phyloP scores from a whole-genome alignment of 2,329 filamentous ascomycete genomes.

The Dactylella cylindrospora region DNA sequence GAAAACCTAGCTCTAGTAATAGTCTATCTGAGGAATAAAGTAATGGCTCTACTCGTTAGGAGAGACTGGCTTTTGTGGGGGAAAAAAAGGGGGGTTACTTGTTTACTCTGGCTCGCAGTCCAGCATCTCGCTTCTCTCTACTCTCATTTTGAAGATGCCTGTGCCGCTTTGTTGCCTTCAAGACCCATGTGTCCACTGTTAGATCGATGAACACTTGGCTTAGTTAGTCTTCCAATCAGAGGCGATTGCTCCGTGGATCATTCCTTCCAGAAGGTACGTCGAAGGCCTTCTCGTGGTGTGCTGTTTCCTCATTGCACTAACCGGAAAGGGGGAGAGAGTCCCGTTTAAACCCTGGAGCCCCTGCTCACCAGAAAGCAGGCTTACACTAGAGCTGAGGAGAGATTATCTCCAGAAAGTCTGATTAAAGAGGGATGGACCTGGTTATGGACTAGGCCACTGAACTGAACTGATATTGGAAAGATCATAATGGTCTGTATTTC shows the following conservation, averaged over 20 bases:
- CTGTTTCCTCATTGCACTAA: slow-evolving; percentile 20
- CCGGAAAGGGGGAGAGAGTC: slow-evolving; percentile 36
- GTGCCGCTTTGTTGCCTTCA: not conserved
- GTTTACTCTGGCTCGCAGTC: not conserved
- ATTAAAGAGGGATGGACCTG: too few relatives aligned
- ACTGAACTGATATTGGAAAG: too few relatives aligned
- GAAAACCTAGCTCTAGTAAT: too few relatives aligned
- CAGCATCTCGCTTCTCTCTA: not conserved
- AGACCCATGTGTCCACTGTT: not conserved
- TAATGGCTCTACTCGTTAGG: too few relatives aligned
- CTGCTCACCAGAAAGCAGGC: not conserved
- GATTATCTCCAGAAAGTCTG: too few relatives aligned
- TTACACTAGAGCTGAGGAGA: too few relatives aligned
- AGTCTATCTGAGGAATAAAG: too few relatives aligned
- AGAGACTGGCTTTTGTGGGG: too few relatives aligned
- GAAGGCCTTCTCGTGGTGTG: not conserved
- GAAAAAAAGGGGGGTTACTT: too few relatives aligned
- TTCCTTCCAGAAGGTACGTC: slow-evolving; percentile 27
- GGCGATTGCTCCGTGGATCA: not conserved
- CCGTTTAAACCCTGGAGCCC: slow-evolving; percentile 22
- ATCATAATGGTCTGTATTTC: too few relatives aligned
- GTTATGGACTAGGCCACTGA: too few relatives aligned
- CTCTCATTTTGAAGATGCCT: not conserved
- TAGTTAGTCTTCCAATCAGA: slow-evolving; percentile 7
- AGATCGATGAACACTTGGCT: too few relatives aligned